Evolutionary conservation across 495 filamentous ascomycete genomes (phyloP).

Genomic region (Podospora pseudopauciseta): DNA sequence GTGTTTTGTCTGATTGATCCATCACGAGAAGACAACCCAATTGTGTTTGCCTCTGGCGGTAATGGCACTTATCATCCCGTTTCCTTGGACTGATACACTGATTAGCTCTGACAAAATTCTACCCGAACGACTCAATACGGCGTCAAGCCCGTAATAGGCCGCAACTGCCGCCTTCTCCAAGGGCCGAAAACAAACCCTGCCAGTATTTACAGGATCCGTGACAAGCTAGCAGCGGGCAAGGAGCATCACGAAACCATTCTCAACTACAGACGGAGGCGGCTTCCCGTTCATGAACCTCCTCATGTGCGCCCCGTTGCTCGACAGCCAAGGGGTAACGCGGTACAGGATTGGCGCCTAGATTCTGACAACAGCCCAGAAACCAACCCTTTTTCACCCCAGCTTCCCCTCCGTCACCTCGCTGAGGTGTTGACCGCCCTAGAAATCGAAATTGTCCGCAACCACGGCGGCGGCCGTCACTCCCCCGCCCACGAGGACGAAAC

Average conservation of each 20-base stretch:
- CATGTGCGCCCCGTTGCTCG: constrained; percentile 59
- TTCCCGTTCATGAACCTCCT: constrained; percentile 68
- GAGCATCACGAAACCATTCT: constrained; percentile 66
- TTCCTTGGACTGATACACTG: too few species aligned
- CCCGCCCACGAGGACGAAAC: constrained; percentile 27
- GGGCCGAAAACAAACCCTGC: constrained; percentile 53
- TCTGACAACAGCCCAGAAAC: constrained; percentile 34
- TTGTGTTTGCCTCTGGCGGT: too few species aligned
- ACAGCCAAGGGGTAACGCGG: constrained; percentile 54
- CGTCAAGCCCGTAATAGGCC: too few species aligned
- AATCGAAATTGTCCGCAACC: constrained; percentile 53
- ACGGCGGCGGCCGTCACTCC: constrained; percentile 47
- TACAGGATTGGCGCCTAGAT: constrained; percentile 64
- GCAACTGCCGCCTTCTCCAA: constrained; percentile 56
- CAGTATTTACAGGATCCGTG: constrained; percentile 53
- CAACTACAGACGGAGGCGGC: constrained; percentile 62
- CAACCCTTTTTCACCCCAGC: neutral
- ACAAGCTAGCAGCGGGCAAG: constrained; percentile 52
- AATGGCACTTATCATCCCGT: too few species aligned
- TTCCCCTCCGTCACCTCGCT: neutral
- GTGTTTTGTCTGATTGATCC: too few species aligned
- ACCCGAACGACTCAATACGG: too few species aligned
- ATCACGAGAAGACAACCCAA: too few species aligned
- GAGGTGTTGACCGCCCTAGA: constrained; percentile 30
- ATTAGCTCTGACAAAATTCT: too few species aligned